Base-by-base conservation (phyloP, 1,284 basidiomycete species). In the Cryptococcus floricola region DNA sequence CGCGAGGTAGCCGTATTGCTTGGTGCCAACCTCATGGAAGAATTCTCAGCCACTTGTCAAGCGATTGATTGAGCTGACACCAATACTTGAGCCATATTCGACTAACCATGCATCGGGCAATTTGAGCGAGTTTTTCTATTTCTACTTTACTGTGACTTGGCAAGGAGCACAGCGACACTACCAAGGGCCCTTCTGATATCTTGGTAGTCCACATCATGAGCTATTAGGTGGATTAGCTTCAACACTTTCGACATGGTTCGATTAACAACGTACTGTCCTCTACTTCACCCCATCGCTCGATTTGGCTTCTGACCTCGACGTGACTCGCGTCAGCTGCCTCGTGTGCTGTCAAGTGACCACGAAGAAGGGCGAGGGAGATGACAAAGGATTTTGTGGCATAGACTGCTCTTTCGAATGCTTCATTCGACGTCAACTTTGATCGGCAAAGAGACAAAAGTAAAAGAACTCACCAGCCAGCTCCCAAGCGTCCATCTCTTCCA, bases 261-360 rank as follows among this genome's bases (percentile, higher is more conserved):
- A 48, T 10, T 16, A 2, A 27, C 23, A 9, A 82, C 92, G 81
- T 69, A 96, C 93, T 90, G 76, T 98, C 96, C 80, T 98, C 96
- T 0, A 99, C 96, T 77, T 96, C 92, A 25, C 96, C 96, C 96
- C 96, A 99, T 50, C 85, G 82, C 75, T 95, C 85, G 60, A 97
- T 97, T 78, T 98, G 96, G 70, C 89, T 92, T 57, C 87, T 83
- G 0, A 98, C 94, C 76, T 99, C 96, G 8, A 96, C 95, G 58
- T 91, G 88, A 5, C 91, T 84, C 0, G 68, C 91, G 52, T 85
- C 77, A 1, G 91, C 84, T 2, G 96, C 95, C 70, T 92, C 81
- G 64, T 98, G 89, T 0, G 87, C 89, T 3, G 83, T 85, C 43
- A 96, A 74, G 53, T 82, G 83, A 38, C 85, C 85, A 66, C 85